A percentile compares a stretch with the other conserved stretches of the same genome.
phyloP scores from a whole-genome alignment of 225 moss, liverwort and hornwort genomes.

The Polytrichum commune region DNA sequence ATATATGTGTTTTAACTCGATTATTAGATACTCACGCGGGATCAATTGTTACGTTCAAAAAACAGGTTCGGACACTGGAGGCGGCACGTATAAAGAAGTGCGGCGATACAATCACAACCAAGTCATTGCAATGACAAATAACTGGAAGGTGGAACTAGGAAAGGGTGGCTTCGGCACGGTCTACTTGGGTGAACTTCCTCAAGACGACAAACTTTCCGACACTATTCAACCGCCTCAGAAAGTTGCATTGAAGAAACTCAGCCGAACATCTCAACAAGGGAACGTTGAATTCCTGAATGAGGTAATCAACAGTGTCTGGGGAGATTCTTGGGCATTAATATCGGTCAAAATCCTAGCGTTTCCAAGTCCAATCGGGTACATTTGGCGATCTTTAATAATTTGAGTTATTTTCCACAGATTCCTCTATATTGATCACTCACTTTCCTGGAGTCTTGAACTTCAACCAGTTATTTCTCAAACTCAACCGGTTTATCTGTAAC shows the following conservation, averaged over 20 bases:
- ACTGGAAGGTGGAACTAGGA: constrained; percentile 11
- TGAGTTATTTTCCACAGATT: too few relatives aligned
- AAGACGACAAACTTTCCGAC: background rate
- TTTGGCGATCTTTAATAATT: too few relatives aligned
- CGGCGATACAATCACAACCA: constrained; percentile 9
- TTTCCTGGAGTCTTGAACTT: too few relatives aligned
- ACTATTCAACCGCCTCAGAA: background rate
- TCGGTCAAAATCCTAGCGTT: too few relatives aligned
- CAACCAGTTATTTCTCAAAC: too few relatives aligned
- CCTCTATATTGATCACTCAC: too few relatives aligned
- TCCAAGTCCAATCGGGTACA: too few relatives aligned
- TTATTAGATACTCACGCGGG: background rate
- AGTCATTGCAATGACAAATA: constrained; percentile 10
- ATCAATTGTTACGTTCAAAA: background rate
- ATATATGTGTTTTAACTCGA: background rate
- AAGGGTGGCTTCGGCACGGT: constrained; percentile 14
- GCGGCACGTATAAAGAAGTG: constrained; percentile 5
- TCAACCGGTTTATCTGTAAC: too few relatives aligned
- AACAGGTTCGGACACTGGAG: background rate
- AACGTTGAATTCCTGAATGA: constrained; percentile 12
- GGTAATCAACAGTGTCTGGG: background rate
- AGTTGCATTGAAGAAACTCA: constrained; percentile 16
- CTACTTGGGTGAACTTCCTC: constrained; percentile 8
- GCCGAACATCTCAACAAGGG: constrained; percentile 15
- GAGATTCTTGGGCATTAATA: too few relatives aligned